These are phyloP conservation scores for Eucalyptus coolabah DNA, from an alignment of 345 rosid genomes.

Conservation along the genomic window DNA sequence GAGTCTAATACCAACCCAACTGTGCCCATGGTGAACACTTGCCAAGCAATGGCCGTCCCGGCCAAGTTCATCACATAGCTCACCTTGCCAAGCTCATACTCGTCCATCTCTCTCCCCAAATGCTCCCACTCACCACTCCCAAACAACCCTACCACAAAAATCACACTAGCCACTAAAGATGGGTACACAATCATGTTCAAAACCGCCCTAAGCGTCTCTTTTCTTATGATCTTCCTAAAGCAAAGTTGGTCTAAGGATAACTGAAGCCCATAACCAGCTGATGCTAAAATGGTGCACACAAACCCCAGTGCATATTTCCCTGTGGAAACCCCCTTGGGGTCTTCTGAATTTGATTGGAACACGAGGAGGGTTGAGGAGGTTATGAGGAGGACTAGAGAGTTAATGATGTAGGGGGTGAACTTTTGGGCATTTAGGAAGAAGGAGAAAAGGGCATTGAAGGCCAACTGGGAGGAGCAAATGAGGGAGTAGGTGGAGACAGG, in stretches of 20 bases:
- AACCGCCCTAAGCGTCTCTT: conserved; percentile 1
- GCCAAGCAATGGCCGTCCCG: conserved; percentile 20
- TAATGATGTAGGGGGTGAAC: conserved; percentile 23
- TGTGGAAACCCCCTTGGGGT: neutral
- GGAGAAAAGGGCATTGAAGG: conserved; percentile 31
- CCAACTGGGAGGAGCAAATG: conserved; percentile 24
- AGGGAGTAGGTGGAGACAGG: conserved; percentile 33
- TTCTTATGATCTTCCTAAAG: conserved; percentile 10
- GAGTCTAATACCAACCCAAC: conserved; percentile 25
- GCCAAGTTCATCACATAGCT: conserved; percentile 17
- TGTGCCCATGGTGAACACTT: conserved; percentile 12
- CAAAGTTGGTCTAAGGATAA: conserved; percentile 6
- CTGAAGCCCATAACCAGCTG: conserved; percentile 11
- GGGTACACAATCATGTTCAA: conserved; percentile 21
- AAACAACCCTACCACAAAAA: conserved; percentile 10
- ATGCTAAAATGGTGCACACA: conserved; percentile 14
- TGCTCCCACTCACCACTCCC: conserved; percentile 29
- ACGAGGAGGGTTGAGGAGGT: conserved; percentile 25
- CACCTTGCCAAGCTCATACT: conserved; percentile 12
- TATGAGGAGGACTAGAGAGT: conserved; percentile 26
- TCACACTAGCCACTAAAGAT: neutral
- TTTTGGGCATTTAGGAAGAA: conserved; percentile 27
- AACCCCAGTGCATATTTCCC: conserved; percentile 17
- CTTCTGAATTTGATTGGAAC: conserved; percentile 1
- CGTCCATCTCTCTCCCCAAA: conserved; percentile 11